These are phyloP conservation scores for Vinca major DNA, from an alignment of 305 asterid species.

Conservation along the genomic window DNA sequence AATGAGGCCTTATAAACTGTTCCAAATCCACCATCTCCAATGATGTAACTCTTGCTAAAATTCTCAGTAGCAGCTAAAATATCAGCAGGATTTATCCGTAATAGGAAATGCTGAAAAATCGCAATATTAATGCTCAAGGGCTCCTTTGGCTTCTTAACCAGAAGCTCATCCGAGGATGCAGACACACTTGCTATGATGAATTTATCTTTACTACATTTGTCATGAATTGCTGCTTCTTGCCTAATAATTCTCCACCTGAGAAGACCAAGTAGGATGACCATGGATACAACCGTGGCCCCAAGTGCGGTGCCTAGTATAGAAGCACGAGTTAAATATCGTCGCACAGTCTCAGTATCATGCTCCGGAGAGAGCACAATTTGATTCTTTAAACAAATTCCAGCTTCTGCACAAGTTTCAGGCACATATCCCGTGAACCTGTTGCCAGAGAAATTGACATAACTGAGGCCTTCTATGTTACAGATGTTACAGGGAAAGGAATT, in stretches of 20 bases:
- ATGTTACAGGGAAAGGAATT: conserved; percentile 52
- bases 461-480: conserved; percentile 48
- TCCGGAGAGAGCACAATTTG: conserved; percentile 17
- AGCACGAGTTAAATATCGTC: conserved; percentile 19
- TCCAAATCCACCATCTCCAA: conserved; percentile 82
- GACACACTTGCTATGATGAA: conserved; percentile 26
- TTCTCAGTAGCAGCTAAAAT: conserved; percentile 60
- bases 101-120: conserved; percentile 52
- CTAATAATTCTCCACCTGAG: conserved; percentile 28
- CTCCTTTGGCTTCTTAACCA: conserved; percentile 47
- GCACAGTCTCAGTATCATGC: conserved; percentile 11
- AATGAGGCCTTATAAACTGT: conserved; percentile 61
- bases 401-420: conserved; percentile 36
- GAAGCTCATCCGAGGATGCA: conserved; percentile 34
- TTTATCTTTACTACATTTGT: conserved; percentile 23
- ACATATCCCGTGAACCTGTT: conserved; percentile 38
- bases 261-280: conserved; percentile 23
- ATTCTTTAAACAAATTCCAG: conserved; percentile 24
- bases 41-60: conserved; percentile 53
- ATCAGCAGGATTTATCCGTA: conserved; percentile 48
- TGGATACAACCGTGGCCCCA: conserved; percentile 19
- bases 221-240: conserved; percentile 23
- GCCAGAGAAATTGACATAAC: conserved; percentile 51
- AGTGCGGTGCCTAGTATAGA: conserved; percentile 18
- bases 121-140: conserved; percentile 76